phyloP scores from a whole-genome alignment of 345 rosid genomes.

The Melaleuca quinquenervia region DNA sequence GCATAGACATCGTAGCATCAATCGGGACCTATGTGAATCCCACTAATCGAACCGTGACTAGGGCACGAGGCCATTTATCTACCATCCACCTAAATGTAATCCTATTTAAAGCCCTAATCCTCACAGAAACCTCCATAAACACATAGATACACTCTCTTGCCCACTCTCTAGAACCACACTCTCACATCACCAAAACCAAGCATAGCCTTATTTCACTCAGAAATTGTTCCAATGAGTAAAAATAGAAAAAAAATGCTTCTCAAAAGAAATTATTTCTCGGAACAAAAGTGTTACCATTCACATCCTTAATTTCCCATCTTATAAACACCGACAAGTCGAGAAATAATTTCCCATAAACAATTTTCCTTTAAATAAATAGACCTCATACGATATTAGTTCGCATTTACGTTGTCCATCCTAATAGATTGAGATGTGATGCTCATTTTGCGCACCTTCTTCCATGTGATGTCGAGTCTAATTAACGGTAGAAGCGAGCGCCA shows the following conservation, averaged over 20 bases:
- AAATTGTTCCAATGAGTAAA: too few species aligned
- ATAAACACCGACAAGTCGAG: neutral
- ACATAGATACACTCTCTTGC: neutral
- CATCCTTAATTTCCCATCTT: neutral
- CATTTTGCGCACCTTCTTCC: neutral
- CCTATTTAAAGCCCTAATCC: neutral
- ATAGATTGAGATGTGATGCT: neutral
- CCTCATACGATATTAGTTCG: too few species aligned
- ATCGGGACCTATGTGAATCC: neutral
- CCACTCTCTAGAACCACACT: neutral
- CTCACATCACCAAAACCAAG: neutral
- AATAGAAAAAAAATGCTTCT: too few species aligned
- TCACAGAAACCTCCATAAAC: neutral
- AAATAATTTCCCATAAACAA: accelerated
- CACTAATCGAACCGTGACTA: neutral
- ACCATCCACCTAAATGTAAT: neutral
- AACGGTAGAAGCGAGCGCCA: neutral
- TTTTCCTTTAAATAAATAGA: neutral
- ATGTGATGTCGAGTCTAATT: neutral
- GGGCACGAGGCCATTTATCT: neutral
- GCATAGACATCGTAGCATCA: neutral
- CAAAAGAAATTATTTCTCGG: too few species aligned
- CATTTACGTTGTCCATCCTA: neutral
- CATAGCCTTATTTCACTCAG: too few species aligned
- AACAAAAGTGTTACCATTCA: too few species aligned